Conservation (phyloP, 78 protist genomes). For the Chrysochromulina tobinii region DNA sequence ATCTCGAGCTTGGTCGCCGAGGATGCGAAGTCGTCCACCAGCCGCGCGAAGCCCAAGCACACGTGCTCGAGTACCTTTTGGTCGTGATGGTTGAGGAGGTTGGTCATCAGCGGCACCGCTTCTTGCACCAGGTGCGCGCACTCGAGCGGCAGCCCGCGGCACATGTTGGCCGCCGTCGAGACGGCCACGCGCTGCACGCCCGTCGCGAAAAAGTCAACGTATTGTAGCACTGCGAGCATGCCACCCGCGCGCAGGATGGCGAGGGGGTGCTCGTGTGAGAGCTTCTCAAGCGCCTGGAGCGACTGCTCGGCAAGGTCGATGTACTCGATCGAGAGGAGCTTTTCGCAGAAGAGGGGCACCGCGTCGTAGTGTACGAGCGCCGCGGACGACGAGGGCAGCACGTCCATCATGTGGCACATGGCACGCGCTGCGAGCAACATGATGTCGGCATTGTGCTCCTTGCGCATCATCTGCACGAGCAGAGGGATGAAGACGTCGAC, state of each 20-base stretch:
- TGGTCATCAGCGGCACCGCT: constrained; percentile 65
- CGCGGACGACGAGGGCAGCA: constrained; percentile 53
- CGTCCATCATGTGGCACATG: constrained; percentile 78
- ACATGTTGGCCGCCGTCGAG: constrained; percentile 67
- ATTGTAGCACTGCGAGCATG: constrained; percentile 76
- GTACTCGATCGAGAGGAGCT: constrained; percentile 79
- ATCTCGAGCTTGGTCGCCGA: neutral
- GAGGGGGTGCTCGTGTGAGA: constrained; percentile 67
- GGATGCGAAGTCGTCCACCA: neutral
- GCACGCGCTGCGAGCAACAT: constrained; percentile 76
- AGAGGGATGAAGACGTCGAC: constrained; percentile 54
- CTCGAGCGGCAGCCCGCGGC: constrained; percentile 54
- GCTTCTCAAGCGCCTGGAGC: constrained; percentile 71
- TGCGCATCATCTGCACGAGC: constrained; percentile 47
- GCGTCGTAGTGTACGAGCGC: constrained; percentile 61
- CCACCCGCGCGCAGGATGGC: constrained; percentile 78
- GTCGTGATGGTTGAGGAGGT: constrained; percentile 38
- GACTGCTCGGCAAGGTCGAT: constrained; percentile 93
- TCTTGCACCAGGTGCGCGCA: constrained; percentile 63
- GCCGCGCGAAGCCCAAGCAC: constrained; percentile 45
- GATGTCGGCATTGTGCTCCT: constrained; percentile 75
- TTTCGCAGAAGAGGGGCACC: constrained; percentile 59
- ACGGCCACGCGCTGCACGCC: constrained; percentile 77
- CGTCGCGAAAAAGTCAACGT: constrained; percentile 81
- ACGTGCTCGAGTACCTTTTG: constrained; percentile 64